Evolutionary conservation across 2,329 filamentous ascomycete species (phyloP).

Genomic region (Scleromitrula shiraiana): DNA sequence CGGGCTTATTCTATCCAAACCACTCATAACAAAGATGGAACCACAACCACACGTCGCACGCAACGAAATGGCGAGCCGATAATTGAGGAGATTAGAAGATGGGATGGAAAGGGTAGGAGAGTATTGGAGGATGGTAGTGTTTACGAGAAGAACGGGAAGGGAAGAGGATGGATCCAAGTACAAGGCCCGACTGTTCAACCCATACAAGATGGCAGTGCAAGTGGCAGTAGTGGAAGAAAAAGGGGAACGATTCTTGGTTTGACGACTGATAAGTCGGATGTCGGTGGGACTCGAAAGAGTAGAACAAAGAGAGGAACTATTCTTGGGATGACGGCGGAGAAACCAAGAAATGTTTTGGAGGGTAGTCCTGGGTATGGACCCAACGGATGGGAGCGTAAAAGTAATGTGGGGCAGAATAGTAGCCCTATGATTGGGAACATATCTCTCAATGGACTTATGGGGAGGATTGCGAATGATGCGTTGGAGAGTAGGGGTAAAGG

Average conservation of each 20-base stretch:
- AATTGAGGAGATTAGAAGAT: slow-evolving; percentile 6
- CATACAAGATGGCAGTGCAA: not conserved
- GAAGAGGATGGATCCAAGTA: slow-evolving; percentile 7
- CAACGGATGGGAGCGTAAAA: slow-evolving; percentile 1
- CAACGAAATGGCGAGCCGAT: slow-evolving; percentile 5
- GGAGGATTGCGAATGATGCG: slow-evolving; percentile 3
- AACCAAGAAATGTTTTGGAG: not conserved
- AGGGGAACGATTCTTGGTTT: slow-evolving; percentile 6
- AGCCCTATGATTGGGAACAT: not conserved
- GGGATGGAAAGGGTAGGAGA: slow-evolving; percentile 7
- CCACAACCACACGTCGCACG: slow-evolving; percentile 4
- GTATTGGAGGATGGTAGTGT: slow-evolving; percentile 8
- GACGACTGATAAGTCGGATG: slow-evolving; percentile 2
- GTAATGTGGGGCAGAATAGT: not conserved
- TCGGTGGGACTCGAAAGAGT: not conserved
- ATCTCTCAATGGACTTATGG: slow-evolving; percentile 5
- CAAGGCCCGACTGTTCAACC: slow-evolving; percentile 1
- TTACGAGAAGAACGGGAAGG: slow-evolving; percentile 8
- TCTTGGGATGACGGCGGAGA: slow-evolving; percentile 6
- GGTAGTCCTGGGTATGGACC: slow-evolving; percentile 1
- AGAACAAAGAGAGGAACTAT: slow-evolving; percentile 5
- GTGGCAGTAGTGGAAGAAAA: not conserved
- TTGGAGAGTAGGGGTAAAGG: slow-evolving; percentile 4
- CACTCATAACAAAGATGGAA: slow-evolving; percentile 6
- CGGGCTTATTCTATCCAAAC: slow-evolving; percentile 2